Conservation (phyloP, 495 filamentous ascomycete species). For the Hypoxylon fragiforme region DNA sequence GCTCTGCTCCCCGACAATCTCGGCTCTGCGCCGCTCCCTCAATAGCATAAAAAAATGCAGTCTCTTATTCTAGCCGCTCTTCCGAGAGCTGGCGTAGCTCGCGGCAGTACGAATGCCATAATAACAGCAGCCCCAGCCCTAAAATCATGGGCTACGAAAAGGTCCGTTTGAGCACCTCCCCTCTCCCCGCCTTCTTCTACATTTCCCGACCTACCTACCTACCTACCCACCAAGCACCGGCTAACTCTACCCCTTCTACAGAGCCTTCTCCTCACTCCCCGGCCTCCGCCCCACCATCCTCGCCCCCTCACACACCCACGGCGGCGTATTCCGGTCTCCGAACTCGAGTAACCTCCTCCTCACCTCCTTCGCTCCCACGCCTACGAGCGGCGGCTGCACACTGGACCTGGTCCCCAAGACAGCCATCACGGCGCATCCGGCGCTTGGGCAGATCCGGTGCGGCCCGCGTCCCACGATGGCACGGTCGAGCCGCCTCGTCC, state of each 20-base stretch:
- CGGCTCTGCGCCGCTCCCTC: too few species aligned
- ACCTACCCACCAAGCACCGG: not conserved
- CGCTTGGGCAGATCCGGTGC: slow-evolving; percentile 50
- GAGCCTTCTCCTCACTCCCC: slow-evolving; percentile 47
- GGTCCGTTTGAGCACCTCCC: slow-evolving; percentile 4
- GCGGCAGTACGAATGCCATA: not conserved
- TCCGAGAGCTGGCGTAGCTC: slow-evolving; percentile 9
- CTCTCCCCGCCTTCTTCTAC: not conserved
- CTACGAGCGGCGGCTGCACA: slow-evolving; percentile 8
- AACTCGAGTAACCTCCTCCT: slow-evolving; percentile 5
- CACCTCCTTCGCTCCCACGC: slow-evolving; percentile 5
- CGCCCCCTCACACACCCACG: slow-evolving; percentile 3
- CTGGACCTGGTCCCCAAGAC: slow-evolving; percentile 45
- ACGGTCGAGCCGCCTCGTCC: slow-evolving; percentile 45
- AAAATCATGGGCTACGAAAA: slow-evolving; percentile 8
- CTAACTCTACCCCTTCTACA: slow-evolving; percentile 18
- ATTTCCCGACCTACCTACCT: not conserved
- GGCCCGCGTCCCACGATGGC: slow-evolving; percentile 51
- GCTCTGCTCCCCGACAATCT: not conserved
- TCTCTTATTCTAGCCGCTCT: slow-evolving; percentile 18
- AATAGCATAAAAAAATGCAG: slow-evolving; percentile 17
- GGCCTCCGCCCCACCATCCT: slow-evolving; percentile 43
- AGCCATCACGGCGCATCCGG: slow-evolving; percentile 44
- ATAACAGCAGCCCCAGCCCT: not conserved
- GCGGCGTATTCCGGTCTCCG: slow-evolving; percentile 37